These are phyloP conservation scores for Plenodomus biglobosus DNA, from an alignment of 2,329 filamentous ascomycete species.

Conservation along the genomic window DNA sequence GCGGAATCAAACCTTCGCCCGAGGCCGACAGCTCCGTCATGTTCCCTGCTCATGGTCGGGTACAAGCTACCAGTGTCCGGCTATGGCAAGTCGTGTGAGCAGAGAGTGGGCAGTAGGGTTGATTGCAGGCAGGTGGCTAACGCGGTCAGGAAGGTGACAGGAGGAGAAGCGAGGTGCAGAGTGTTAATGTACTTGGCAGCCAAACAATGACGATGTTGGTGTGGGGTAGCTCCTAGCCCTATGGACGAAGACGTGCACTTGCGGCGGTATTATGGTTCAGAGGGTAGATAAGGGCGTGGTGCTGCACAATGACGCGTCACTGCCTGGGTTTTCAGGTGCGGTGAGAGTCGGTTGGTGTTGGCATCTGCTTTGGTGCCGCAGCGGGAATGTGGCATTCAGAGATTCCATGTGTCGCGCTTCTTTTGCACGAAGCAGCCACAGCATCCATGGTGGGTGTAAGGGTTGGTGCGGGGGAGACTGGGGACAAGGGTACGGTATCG, in stretches of 20 bases:
- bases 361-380: too few relatives aligned
- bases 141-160: conserved; percentile 37
- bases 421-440: too few relatives aligned
- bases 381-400: too few relatives aligned
- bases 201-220: conserved; percentile 26
- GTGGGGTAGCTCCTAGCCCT: conserved; percentile 4
- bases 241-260: not conserved
- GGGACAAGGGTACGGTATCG: too few relatives aligned
- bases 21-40: conserved; percentile 3
- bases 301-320: too few relatives aligned
- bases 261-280: not conserved
- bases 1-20: conserved; percentile 5
- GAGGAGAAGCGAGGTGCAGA: conserved; percentile 17
- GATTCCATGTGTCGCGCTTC: too few relatives aligned
- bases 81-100: conserved; percentile 6
- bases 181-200: conserved; percentile 25
- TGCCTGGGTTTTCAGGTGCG: too few relatives aligned
- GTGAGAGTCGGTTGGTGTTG: too few relatives aligned
- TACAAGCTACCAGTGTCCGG: not conserved
- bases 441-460: too few relatives aligned
- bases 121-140: conserved; percentile 22
- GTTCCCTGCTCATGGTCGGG: conserved; percentile 4
- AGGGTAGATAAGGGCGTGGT: not conserved
- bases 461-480: too few relatives aligned
- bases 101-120: conserved; percentile 13